phyloP scores from a whole-genome alignment of 225 moss, liverwort and hornwort genomes.

The Rhytidiadelphus loreus region DNA sequence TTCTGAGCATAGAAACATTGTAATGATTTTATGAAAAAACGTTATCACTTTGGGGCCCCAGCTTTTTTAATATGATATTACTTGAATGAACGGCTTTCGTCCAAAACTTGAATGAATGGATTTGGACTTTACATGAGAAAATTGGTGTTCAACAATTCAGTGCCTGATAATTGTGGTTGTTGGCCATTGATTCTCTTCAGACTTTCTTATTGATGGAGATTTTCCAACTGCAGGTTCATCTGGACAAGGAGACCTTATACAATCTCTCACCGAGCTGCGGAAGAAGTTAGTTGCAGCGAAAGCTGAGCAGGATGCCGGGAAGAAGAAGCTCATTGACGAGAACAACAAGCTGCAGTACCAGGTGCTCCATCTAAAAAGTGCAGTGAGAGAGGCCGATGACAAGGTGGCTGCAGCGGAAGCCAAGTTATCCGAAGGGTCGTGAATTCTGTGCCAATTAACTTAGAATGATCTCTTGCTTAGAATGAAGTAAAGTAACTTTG shows the following conservation, averaged over 20 bases:
- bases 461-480: neutral
- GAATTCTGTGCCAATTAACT: neutral
- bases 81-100: neutral
- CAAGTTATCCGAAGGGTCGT: neutral
- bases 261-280: conserved; percentile 30
- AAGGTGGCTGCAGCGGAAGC: conserved; percentile 21
- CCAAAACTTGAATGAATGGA: neutral
- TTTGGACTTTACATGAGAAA: neutral
- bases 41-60: neutral
- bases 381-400: conserved; percentile 30
- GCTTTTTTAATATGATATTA: neutral
- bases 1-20: neutral
- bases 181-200: neutral
- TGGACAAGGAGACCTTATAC: conserved; percentile 17
- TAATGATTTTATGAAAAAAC: too few species aligned
- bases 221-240: conserved; percentile 1
- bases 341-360: conserved; percentile 46
- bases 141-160: neutral
- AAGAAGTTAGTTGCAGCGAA: conserved; percentile 30
- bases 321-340: conserved; percentile 33
- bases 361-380: conserved; percentile 32
- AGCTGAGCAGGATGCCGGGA: conserved; percentile 31
- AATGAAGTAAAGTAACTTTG: neutral
- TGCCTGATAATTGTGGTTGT: neutral
- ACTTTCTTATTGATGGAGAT: neutral